These are phyloP conservation scores for Fagopyrum esculentum DNA, from an alignment of 148 eudicot genomes.

Conservation along the genomic window DNA sequence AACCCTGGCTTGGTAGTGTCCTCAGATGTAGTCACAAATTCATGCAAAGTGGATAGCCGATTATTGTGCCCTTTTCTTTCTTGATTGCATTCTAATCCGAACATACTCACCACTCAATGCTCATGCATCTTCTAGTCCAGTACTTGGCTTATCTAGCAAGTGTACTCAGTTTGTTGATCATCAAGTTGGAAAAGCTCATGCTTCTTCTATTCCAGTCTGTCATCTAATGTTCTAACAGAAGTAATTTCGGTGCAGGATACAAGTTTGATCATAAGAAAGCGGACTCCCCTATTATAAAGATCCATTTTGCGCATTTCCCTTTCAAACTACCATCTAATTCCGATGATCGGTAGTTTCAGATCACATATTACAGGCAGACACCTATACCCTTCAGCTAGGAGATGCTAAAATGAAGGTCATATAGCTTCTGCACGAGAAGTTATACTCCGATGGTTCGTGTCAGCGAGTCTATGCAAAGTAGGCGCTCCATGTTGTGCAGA, in stretches of 20 bases:
- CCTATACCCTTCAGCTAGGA: neutral
- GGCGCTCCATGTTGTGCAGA: neutral
- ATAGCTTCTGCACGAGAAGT: neutral
- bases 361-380: neutral
- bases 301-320: slow-evolving; percentile 87
- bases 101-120: too few species aligned
- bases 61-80: too few species aligned
- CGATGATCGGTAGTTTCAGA: slow-evolving; percentile 8
- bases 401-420: slow-evolving; percentile 7
- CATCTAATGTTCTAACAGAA: neutral
- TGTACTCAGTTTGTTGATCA: neutral
- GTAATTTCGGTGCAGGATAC: slow-evolving; percentile 48
- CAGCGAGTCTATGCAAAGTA: neutral
- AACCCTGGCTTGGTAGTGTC: too few species aligned
- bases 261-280: slow-evolving; percentile 80
- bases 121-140: too few species aligned
- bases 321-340: slow-evolving; percentile 44
- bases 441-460: neutral
- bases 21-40: too few species aligned
- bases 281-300: slow-evolving; percentile 47
- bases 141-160: neutral
- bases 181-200: neutral
- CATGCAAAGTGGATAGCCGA: too few species aligned
- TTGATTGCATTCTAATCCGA: too few species aligned
- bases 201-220: neutral